These are phyloP conservation scores for Cicer bijugum DNA, from an alignment of 306 rosid genomes.

Conservation along the genomic window DNA sequence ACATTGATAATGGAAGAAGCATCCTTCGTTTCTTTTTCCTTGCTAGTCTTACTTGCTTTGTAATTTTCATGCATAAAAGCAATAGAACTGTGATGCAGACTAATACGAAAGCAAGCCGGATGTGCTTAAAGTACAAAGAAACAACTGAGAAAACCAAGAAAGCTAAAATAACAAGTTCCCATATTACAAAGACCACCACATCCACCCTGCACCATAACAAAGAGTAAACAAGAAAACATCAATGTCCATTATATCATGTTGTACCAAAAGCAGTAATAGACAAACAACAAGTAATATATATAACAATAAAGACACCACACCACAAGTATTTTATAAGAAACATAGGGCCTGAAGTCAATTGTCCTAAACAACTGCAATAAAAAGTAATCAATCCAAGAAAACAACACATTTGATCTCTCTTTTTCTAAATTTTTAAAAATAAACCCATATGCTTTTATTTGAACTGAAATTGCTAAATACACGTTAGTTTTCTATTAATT, in stretches of 20 bases:
- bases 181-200: slow-evolving; percentile 93
- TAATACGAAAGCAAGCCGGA: slow-evolving; percentile 77
- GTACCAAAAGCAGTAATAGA: slow-evolving; percentile 25
- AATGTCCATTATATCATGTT: slow-evolving; percentile 23
- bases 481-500: neutral
- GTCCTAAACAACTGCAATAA: neutral
- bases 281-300: slow-evolving; percentile 14
- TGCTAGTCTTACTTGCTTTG: slow-evolving; percentile 94
- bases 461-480: neutral
- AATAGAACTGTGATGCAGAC: slow-evolving; percentile 77
- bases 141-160: slow-evolving; percentile 93
- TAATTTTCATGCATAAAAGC: slow-evolving; percentile 89
- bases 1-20: slow-evolving; percentile 99
- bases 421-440: neutral
- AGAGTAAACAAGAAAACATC: slow-evolving; percentile 26
- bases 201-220: slow-evolving; percentile 87
- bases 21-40: slow-evolving; percentile 95
- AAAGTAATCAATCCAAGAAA: neutral
- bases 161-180: slow-evolving; percentile 91
- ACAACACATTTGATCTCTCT: neutral
- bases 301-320: slow-evolving; percentile 13
- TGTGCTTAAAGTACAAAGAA: slow-evolving; percentile 88
- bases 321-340: neutral
- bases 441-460: neutral
- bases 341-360: neutral